A percentile compares a stretch with the other conserved stretches of the same genome.
These are phyloP conservation scores for Microsporum audouinii DNA, from an alignment of 2,329 filamentous ascomycete genomes.

Conservation along the genomic window DNA sequence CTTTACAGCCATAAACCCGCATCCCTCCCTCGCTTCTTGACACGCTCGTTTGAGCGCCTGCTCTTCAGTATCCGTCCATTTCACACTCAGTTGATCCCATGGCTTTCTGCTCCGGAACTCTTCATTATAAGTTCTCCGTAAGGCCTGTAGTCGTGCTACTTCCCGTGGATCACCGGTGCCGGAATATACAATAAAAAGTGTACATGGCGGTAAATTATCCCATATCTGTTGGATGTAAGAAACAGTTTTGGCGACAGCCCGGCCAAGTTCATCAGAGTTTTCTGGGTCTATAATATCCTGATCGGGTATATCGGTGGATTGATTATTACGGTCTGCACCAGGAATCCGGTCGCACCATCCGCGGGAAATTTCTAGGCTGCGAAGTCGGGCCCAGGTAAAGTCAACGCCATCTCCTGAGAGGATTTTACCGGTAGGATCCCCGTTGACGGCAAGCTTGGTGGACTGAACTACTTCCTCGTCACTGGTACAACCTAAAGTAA, in stretches of 20 bases:
- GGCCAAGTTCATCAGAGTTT: conserved; percentile 27
- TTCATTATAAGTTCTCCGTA: conserved; percentile 45
- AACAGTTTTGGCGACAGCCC: conserved; percentile 41
- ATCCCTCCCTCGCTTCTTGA: conserved; percentile 45
- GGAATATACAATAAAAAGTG: conserved; percentile 51
- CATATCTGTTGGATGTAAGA: conserved; percentile 43
- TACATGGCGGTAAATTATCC: conserved; percentile 46
- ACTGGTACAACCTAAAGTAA: conserved; percentile 45
- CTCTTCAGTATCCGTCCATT: conserved; percentile 55
- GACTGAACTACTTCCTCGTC: conserved; percentile 49
- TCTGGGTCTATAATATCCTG: conserved; percentile 20
- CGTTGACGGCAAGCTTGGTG: conserved; percentile 42
- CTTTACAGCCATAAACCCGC: conserved; percentile 50
- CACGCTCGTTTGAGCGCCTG: conserved; percentile 47
- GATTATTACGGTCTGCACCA: conserved; percentile 36
- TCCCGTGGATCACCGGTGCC: conserved; percentile 53
- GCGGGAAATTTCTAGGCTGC: conserved; percentile 48
- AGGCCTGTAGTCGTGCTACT: conserved; percentile 43
- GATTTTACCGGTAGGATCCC: conserved; percentile 33
- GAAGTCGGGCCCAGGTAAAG: conserved; percentile 52
- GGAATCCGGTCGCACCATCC: conserved; percentile 48
- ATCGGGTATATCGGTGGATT: conserved; percentile 21
- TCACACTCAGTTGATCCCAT: conserved; percentile 51
- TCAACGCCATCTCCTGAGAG: conserved; percentile 45
- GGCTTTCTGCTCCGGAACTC: conserved; percentile 48